Evolutionary conservation across 2,329 filamentous ascomycete genomes (phyloP).

Genomic region (Teratosphaeria destructans): DNA sequence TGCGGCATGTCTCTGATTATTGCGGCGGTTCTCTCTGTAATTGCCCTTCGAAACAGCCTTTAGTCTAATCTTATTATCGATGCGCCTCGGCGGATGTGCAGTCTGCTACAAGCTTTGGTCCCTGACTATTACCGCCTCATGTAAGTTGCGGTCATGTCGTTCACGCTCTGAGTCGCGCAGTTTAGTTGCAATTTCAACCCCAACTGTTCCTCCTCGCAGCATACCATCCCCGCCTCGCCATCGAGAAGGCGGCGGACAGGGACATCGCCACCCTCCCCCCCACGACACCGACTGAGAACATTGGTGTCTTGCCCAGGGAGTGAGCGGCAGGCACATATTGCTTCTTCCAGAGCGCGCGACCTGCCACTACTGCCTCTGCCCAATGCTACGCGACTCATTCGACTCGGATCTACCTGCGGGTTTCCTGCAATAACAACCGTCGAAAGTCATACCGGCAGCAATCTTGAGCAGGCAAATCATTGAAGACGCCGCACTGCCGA

Average conservation of each 20-base stretch:
- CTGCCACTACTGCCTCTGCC: not conserved
- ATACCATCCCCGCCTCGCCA: not conserved
- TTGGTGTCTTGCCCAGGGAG: not conserved
- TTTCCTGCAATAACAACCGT: not conserved
- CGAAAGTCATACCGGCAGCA: not conserved
- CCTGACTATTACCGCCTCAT: not conserved
- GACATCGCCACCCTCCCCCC: not conserved
- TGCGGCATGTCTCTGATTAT: too few relatives aligned
- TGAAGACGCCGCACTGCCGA: not conserved
- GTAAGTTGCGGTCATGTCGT: not conserved
- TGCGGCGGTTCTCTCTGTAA: too few relatives aligned
- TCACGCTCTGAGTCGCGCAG: not conserved
- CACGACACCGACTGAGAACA: not conserved
- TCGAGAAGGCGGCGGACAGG: not conserved
- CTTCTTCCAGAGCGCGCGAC: not conserved
- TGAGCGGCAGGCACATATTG: not conserved
- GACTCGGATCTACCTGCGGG: not conserved
- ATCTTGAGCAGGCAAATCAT: not conserved
- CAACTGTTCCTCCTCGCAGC: not conserved
- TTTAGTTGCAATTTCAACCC: not conserved
- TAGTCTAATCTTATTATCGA: not conserved
- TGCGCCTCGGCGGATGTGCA: not conserved
- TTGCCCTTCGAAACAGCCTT: not conserved
- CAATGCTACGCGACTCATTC: not conserved
- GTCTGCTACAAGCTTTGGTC: not conserved